A percentile compares a stretch with the other conserved stretches of the same genome.
Conservation (phyloP, 768 basidiomycete genomes). For the Kwoniella mangroviensis region DNA sequence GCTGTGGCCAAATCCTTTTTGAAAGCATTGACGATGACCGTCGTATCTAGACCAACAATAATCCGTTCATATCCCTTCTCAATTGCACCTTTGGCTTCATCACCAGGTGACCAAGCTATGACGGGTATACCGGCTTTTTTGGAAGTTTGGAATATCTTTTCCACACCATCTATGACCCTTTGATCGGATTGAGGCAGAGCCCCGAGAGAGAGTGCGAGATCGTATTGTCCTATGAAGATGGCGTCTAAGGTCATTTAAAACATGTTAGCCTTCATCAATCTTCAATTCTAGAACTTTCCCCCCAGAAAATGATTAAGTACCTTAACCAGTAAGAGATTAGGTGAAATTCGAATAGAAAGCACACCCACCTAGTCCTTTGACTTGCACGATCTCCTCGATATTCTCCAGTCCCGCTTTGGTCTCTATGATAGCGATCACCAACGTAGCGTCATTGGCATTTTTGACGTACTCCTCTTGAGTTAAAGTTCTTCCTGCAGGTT, state of each 20-base stretch:
- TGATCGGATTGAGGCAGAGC: constrained; percentile 9
- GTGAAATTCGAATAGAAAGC: no score
- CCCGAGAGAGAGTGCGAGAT: constrained; percentile 22
- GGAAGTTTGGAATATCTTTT: neutral
- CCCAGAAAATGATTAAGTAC: no score
- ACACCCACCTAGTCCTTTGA: constrained; percentile 18
- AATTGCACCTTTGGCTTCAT: neutral
- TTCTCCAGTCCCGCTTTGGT: constrained; percentile 13
- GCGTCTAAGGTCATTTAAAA: constrained; percentile 7
- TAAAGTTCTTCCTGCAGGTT: constrained; percentile 10
- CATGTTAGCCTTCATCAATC: neutral
- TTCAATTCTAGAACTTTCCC: no score
- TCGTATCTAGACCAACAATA: constrained; percentile 7
- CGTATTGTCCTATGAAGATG: constrained; percentile 22
- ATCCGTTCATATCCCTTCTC: constrained; percentile 11
- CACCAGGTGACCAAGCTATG: constrained; percentile 17
- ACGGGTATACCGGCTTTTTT: constrained; percentile 10
- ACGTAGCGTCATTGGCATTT: constrained; percentile 21
- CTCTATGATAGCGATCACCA: constrained; percentile 20
- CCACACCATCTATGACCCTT: constrained; percentile 5
- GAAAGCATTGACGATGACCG: constrained; percentile 16
- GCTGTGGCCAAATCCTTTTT: constrained; percentile 6
- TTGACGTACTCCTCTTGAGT: constrained; percentile 17
- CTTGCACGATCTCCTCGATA: constrained; percentile 22
- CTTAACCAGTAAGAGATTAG: no score